phyloP scores from a whole-genome alignment of 2,329 filamentous ascomycete genomes.

The Zymoseptoria pseudotritici region DNA sequence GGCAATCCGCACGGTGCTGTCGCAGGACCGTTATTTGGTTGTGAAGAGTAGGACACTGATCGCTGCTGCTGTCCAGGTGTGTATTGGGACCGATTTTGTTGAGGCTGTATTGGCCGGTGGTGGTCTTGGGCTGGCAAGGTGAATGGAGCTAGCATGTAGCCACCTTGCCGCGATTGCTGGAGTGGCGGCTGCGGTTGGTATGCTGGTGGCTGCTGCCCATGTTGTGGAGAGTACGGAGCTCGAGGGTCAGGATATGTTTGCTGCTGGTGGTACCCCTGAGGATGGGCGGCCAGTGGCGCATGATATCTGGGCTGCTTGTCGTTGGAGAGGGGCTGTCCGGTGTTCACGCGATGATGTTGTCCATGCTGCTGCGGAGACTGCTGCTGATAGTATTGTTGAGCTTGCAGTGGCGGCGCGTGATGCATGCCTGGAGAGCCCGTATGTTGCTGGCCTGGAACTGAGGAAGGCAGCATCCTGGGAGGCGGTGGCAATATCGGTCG shows the following conservation, averaged over 20 bases:
- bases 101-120: conserved; percentile 19
- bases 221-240: conserved; percentile 23
- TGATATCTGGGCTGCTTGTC: conserved; percentile 6
- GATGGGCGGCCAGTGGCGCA: conserved; percentile 23
- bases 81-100: conserved; percentile 13
- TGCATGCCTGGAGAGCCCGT: conserved; percentile 7
- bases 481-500: conserved; percentile 32
- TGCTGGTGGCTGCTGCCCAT: conserved; percentile 24
- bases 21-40: conserved; percentile 15
- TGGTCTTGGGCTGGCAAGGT: conserved; percentile 40
- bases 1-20: conserved; percentile 19
- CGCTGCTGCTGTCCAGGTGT: conserved; percentile 6
- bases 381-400: conserved; percentile 23
- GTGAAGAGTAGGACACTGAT: conserved; percentile 11
- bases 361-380: conserved; percentile 16
- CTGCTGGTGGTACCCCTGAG: conserved; percentile 25
- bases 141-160: conserved; percentile 43
- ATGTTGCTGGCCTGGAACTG: conserved; percentile 26
- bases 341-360: conserved; percentile 13
- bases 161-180: conserved; percentile 25
- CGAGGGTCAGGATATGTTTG: conserved; percentile 20
- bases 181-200: conserved; percentile 18
- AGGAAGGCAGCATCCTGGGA: conserved; percentile 27
- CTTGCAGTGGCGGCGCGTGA: conserved; percentile 24
- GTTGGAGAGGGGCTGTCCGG: neutral